phyloP scores from a whole-genome alignment of 176 grass and related monocot species.

The Oryza glaberrima region DNA sequence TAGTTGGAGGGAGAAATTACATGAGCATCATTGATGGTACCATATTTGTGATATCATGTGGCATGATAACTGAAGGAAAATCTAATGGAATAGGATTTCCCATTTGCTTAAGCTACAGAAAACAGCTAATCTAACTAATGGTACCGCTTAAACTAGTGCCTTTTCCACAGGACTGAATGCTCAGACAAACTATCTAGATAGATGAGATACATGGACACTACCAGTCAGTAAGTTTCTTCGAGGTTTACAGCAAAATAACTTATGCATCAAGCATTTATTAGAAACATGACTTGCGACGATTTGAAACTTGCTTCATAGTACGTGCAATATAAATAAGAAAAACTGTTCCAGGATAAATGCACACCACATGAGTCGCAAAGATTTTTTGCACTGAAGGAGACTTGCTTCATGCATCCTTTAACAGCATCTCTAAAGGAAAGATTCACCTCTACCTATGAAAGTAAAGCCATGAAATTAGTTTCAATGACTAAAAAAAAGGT shows the following conservation, averaged over 20 bases:
- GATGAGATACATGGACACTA: constrained; percentile 17
- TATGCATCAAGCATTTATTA: not conserved
- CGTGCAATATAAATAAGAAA: constrained; percentile 10
- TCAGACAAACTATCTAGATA: not conserved
- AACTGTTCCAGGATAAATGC: constrained; percentile 22
- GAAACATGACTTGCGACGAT: not conserved
- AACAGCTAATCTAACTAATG: constrained; percentile 23
- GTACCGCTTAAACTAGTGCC: constrained; percentile 1
- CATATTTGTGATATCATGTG: constrained; percentile 4
- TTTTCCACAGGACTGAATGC: constrained; percentile 5
- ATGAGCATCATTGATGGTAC: not conserved
- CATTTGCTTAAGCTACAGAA: constrained; percentile 8
- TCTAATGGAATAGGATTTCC: constrained; percentile 18
- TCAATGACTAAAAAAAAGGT: constrained; percentile 1
- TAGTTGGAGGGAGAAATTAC: not conserved
- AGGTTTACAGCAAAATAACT: constrained; percentile 13
- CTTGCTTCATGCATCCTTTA: constrained; percentile 72
- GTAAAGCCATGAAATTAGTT: constrained; percentile 43
- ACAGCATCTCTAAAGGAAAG: constrained; percentile 89
- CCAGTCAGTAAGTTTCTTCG: not conserved
- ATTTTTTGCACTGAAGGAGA: constrained; percentile 72
- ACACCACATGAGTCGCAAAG: constrained; percentile 83
- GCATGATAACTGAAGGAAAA: constrained; percentile 24
- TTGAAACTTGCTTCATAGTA: constrained; percentile 29
- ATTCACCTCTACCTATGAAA: constrained; percentile 70